Base-by-base conservation (phyloP, 2,329 filamentous ascomycete genomes). In the Rhytidhysteron rufulum region DNA sequence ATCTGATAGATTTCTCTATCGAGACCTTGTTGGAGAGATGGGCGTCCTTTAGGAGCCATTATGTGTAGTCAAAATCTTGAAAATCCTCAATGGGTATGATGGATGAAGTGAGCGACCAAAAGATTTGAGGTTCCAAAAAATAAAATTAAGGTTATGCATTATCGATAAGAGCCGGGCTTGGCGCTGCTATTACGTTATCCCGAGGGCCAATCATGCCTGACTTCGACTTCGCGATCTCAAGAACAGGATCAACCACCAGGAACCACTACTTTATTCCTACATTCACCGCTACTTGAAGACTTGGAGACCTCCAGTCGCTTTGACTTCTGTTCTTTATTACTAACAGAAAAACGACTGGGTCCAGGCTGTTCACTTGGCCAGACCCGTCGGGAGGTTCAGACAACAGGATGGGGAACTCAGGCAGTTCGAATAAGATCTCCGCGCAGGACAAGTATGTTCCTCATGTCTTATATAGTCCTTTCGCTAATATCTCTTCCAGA, bases 401-500 rank as follows among this genome's bases (percentile, higher is more conserved):
- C 45, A 45, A 47, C 55, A 66, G 38, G 29, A 86, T 86, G 83
- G 83, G 83, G 34, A 85, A 85, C 63, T 67, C 75, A 37, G 68
- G 68, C 54, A 85, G 80, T 64, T 69, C 77, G 41, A 75, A 79
- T 58, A 85, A 81, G 65, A 79, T 86, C 45, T 83, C 83, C 24
- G 77, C 80, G 56, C 90, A 96, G 72, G 91, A 97, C 71, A 89
- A 88, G 90, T 95, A 62, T 55, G 79, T 65, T 13, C n/a, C n/a
- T n/a, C 37, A 21, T 22, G 17, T 37, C 18, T 31, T 8, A 5
- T 9, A 5, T n/a, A 31, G 18, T 30, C 33, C 33, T 20, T 31
- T n/a, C 27, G 29, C 48, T 54, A 31, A 54, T 37, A 40, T 31
- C 15, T 40, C 20, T 31, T 34, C 25, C 62, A 96, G 90, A 72